Evolutionary conservation across 257 asterid genomes (phyloP).

Genomic region (Cynanchum wilfordii): DNA sequence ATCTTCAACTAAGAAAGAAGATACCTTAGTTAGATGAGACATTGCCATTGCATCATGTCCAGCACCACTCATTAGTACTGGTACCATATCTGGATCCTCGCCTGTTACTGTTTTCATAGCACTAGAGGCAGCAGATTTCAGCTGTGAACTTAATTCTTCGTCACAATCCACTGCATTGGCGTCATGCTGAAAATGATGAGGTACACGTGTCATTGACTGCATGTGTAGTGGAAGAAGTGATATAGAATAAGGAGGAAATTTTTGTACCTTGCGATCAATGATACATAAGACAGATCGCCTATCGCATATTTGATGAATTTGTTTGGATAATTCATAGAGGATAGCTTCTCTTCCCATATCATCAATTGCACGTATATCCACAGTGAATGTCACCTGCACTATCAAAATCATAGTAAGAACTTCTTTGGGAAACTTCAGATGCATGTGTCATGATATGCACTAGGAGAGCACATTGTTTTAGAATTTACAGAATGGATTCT

Average conservation of each 20-base stretch:
- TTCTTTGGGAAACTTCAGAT: too few relatives aligned
- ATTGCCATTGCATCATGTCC: conserved; percentile 99
- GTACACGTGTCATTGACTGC: conserved; percentile 12
- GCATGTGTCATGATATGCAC: too few relatives aligned
- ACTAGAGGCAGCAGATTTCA: conserved; percentile 59
- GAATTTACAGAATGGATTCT: too few relatives aligned
- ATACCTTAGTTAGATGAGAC: conserved; percentile 84
- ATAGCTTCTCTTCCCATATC: conserved; percentile 88
- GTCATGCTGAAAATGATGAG: conserved; percentile 60
- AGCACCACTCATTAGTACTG: conserved; percentile 94
- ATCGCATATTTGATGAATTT: conserved; percentile 67
- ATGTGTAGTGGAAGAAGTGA: not conserved
- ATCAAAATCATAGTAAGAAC: conserved; percentile 1
- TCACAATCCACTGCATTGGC: conserved; percentile 82
- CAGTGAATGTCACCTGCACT: conserved; percentile 75
- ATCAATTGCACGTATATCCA: conserved; percentile 89
- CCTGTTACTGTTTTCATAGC: conserved; percentile 53
- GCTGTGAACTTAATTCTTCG: conserved; percentile 57
- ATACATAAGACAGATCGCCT: conserved; percentile 69
- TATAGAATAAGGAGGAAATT: conserved; percentile 5
- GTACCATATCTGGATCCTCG: conserved; percentile 53
- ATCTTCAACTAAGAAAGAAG: conserved; percentile 3
- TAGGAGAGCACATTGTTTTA: too few relatives aligned
- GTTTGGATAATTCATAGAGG: conserved; percentile 62
- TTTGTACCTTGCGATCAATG: conserved; percentile 75